phyloP scores from a whole-genome alignment of 768 basidiomycete species.

The Panaeolus papilionaceus region DNA sequence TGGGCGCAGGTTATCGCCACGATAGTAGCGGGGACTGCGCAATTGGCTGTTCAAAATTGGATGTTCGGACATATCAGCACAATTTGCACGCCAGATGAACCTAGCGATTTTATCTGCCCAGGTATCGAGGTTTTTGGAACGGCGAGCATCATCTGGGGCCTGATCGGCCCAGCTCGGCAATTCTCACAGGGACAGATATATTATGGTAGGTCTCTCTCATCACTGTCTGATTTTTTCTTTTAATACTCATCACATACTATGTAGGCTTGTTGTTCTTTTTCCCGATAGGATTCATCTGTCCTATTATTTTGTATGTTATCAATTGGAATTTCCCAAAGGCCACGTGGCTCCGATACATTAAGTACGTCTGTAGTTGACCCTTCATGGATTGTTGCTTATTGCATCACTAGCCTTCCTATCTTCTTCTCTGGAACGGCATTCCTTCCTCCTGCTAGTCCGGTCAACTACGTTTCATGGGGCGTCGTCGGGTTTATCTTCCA shows the following conservation, averaged over 20 bases:
- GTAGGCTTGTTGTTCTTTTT: conserved; percentile 76
- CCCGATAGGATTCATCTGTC: conserved; percentile 73
- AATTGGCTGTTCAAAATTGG: conserved; percentile 65
- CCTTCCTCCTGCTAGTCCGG: conserved; percentile 80
- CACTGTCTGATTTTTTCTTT: neutral
- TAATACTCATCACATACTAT: neutral
- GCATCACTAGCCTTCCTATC: conserved; percentile 8
- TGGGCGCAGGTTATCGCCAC: conserved; percentile 58
- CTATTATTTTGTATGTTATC: conserved; percentile 59
- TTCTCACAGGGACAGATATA: conserved; percentile 62
- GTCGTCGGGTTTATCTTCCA: conserved; percentile 76
- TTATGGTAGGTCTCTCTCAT: conserved; percentile 34
- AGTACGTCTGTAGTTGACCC: conserved; percentile 39
- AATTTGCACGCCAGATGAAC: neutral
- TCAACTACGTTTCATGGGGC: conserved; percentile 81
- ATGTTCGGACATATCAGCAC: conserved; percentile 65
- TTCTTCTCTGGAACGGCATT: conserved; percentile 60
- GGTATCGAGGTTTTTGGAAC: conserved; percentile 56
- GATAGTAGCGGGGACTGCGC: conserved; percentile 62
- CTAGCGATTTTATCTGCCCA: conserved; percentile 52
- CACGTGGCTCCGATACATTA: conserved; percentile 64
- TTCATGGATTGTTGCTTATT: conserved; percentile 19
- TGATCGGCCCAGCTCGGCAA: conserved; percentile 61
- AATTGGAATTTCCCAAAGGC: conserved; percentile 63
- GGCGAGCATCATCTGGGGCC: conserved; percentile 60